These are phyloP conservation scores for Hippophae gyantsensis DNA, from an alignment of 306 rosid species.

Conservation along the genomic window DNA sequence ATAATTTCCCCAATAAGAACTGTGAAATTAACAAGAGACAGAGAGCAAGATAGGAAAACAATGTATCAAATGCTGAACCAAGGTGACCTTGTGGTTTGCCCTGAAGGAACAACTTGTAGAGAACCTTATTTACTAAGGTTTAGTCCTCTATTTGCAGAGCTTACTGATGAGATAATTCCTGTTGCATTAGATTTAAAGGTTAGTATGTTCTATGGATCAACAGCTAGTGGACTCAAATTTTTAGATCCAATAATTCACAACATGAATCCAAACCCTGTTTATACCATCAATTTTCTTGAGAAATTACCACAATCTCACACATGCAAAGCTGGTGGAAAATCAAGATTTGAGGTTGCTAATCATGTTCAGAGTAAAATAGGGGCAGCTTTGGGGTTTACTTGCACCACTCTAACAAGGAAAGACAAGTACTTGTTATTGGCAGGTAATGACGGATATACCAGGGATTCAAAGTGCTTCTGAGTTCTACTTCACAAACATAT, in stretches of 20 bases:
- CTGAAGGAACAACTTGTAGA: slow-evolving; percentile 80
- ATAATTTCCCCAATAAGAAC: slow-evolving; percentile 46
- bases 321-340: slow-evolving; percentile 34
- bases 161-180: slow-evolving; percentile 47
- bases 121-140: slow-evolving; percentile 67
- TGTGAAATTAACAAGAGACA: slow-evolving; percentile 34
- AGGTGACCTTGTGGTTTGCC: slow-evolving; percentile 60
- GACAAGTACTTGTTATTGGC: slow-evolving; percentile 60
- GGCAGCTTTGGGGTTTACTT: slow-evolving; percentile 37
- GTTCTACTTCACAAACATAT: too few relatives aligned
- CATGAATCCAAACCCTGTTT: slow-evolving; percentile 45
- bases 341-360: slow-evolving; percentile 60
- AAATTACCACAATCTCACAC: slow-evolving; percentile 23
- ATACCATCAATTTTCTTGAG: slow-evolving; percentile 23
- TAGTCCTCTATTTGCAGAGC: slow-evolving; percentile 64
- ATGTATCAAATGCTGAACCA: slow-evolving; percentile 35
- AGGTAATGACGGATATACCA: slow-evolving; percentile 25
- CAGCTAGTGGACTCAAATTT: slow-evolving; percentile 47
- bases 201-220: slow-evolving; percentile 57
- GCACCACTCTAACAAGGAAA: slow-evolving; percentile 57
- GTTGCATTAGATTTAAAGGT: slow-evolving; percentile 48
- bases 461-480: neutral
- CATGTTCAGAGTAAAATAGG: slow-evolving; percentile 47
- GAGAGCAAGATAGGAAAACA: slow-evolving; percentile 31
- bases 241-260: slow-evolving; percentile 41